Evolutionary conservation across 1,284 basidiomycete species (phyloP).

Genomic region (Melampsora abietis-canadensis): DNA sequence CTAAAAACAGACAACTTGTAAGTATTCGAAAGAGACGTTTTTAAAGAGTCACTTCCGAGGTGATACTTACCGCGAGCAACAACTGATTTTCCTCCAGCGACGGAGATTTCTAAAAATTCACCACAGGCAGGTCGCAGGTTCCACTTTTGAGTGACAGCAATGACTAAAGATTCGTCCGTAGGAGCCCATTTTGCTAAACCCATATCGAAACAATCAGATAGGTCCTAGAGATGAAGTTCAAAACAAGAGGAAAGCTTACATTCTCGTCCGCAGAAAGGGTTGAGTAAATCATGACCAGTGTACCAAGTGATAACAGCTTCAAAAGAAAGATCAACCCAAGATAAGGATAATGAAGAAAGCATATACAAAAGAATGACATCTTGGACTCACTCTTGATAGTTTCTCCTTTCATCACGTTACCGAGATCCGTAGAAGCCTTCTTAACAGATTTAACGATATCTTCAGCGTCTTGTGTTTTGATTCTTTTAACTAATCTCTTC

Average conservation of each 20-base stretch:
- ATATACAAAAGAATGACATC: neutral
- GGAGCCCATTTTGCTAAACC: conserved; percentile 48
- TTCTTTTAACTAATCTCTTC: too few species aligned
- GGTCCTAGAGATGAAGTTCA: neutral
- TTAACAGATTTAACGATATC: too few species aligned
- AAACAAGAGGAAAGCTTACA: conserved; percentile 3
- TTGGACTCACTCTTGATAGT: conserved; percentile 20
- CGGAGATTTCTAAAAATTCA: conserved; percentile 24
- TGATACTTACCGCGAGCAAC: conserved; percentile 43
- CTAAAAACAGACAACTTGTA: conserved; percentile 10
- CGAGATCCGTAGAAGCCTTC: too few species aligned
- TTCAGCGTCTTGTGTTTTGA: too few species aligned
- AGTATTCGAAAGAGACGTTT: conserved; percentile 1
- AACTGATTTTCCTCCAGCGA: conserved; percentile 43
- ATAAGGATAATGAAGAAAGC: neutral
- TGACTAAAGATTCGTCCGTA: conserved; percentile 48
- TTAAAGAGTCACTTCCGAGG: neutral
- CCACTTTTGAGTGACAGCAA: conserved; percentile 49
- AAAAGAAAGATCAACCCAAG: neutral
- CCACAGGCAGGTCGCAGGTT: conserved; percentile 28
- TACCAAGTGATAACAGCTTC: conserved; percentile 48
- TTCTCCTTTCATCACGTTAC: conserved; percentile 27
- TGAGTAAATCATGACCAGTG: conserved; percentile 46
- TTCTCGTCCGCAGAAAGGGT: conserved; percentile 48
- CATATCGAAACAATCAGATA: neutral